Percentiles rank a stretch among this genome's conserved stretches.
phyloP scores from a whole-genome alignment of 2,329 filamentous ascomycete genomes.

The Monosporascus sp. region DNA sequence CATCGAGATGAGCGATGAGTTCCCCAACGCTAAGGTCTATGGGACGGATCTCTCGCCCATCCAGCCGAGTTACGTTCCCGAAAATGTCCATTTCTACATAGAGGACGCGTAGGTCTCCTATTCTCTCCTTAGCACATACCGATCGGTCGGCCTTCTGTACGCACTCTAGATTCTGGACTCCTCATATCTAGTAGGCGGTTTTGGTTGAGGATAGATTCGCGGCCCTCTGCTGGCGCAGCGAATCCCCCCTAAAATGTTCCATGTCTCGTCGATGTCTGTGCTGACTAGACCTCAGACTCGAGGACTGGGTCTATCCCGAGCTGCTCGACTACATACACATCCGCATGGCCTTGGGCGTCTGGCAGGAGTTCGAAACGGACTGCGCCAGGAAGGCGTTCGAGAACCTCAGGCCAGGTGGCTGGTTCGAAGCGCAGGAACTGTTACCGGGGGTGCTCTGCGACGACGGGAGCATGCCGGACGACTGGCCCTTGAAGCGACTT shows the following conservation, averaged over 20 bases:
- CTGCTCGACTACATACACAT: conserved; percentile 52
- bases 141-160: no score
- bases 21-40: conserved; percentile 52
- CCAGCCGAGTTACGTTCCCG: conserved; percentile 60
- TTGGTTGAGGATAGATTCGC: no score
- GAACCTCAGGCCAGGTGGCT: conserved; percentile 47
- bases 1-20: conserved; percentile 60
- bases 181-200: no score
- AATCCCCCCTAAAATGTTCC: no score
- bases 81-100: conserved; percentile 69
- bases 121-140: conserved; percentile 23
- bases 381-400: conserved; percentile 48
- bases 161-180: no score
- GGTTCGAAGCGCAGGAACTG: conserved; percentile 49
- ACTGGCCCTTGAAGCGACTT: conserved; percentile 36
- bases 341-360: conserved; percentile 44
- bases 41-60: conserved; percentile 65
- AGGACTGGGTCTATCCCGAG: conserved; percentile 48
- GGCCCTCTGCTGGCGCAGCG: no score
- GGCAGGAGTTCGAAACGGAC: conserved; percentile 41
- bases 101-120: conserved; percentile 49
- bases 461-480: conserved; percentile 36
- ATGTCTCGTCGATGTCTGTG: not conserved
- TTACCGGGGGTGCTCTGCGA: conserved; percentile 35
- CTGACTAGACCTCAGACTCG: conserved; percentile 28